phyloP scores from a whole-genome alignment of 2,329 filamentous ascomycete genomes.

The Exophiala bonariae region DNA sequence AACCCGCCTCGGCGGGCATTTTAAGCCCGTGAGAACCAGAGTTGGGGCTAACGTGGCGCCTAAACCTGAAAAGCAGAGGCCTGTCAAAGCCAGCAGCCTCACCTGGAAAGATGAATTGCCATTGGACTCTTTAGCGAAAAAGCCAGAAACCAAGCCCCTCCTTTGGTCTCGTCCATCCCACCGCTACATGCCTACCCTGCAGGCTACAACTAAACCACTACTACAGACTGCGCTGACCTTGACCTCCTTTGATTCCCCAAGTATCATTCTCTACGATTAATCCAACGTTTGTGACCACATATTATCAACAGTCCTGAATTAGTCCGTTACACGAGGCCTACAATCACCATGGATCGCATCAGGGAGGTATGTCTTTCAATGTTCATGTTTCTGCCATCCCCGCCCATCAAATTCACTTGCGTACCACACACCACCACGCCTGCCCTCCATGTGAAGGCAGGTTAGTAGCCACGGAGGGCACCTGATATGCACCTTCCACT shows the following conservation, averaged over 20 bases:
- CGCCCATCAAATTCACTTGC: slow-evolving; percentile 28
- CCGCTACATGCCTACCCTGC: too few species aligned
- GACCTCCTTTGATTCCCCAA: neutral
- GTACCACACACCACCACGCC: slow-evolving; percentile 18
- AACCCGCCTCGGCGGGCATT: too few species aligned
- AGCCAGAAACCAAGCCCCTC: too few species aligned
- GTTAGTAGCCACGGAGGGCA: slow-evolving; percentile 2
- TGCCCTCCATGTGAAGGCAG: slow-evolving; percentile 1
- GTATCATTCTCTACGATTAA: too few species aligned
- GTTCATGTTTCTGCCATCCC: slow-evolving; percentile 28
- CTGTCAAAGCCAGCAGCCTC: slow-evolving; percentile 14
- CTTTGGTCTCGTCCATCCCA: too few species aligned
- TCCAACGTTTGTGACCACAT: neutral
- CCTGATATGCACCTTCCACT: neutral
- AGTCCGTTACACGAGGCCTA: neutral
- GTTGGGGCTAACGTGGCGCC: neutral
- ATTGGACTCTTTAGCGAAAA: slow-evolving; percentile 11
- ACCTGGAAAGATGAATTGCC: neutral
- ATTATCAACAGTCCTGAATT: slow-evolving; percentile 2
- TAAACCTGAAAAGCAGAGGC: slow-evolving; percentile 9
- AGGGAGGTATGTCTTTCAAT: slow-evolving; percentile 71
- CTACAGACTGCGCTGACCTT: neutral
- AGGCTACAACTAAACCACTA: too few species aligned
- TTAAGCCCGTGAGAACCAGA: too few species aligned
- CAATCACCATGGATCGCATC: slow-evolving; percentile 75